Base-by-base conservation (phyloP, 139 green algal genomes). In the Desmodesmus armatus region DNA sequence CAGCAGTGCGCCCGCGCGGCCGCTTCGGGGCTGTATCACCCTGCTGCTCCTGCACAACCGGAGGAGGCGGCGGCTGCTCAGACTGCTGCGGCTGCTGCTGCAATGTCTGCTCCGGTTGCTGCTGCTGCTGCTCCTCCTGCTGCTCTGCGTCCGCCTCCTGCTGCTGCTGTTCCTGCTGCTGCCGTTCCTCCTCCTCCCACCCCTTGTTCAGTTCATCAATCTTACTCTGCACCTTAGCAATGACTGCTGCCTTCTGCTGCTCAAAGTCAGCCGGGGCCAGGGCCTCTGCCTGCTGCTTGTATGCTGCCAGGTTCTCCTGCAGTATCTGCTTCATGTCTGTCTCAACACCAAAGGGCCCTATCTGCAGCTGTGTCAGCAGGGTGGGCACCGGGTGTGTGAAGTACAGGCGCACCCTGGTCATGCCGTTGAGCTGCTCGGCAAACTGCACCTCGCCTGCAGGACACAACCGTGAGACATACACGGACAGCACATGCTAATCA, bases 311-410 rank as follows among this genome's bases (percentile, higher is more conserved):
- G 78, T 94, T 92, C 3, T 94, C 85, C 1, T 31, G 39, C 0
- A 94, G 47, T 5, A 94, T 91, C 23, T 79, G 37, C 47, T 44
- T 47, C 37, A 94, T 35, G 69, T 89, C 67, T 39, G 81, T 84
- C 69, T 92, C 84, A 7, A 94, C 39, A 7, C n/a, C 89, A 9
- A 88, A 75, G 7, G 71, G 39, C 1, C 81, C 84, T 2, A 92
- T 40, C 0, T 84, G 71, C 39, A 92, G 41, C 55, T 89, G 77
- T 55, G 87, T 47, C 29, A 92, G 85, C 49, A 92, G 53, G 65
- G 78, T 60, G 37, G 89, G 89, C 25, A 91, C 43, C 2, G 84
- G 60, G 39, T 90, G 81, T 23, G 49, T 63, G 51, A 91, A 87
- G 17, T 53, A 35, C 35, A 92, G 75, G n/a, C 65, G 15, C 41